A percentile compares a stretch with the other conserved stretches of the same genome.
phyloP scores from a whole-genome alignment of 164 flowering plant species.

The Aristolochia contorta region DNA sequence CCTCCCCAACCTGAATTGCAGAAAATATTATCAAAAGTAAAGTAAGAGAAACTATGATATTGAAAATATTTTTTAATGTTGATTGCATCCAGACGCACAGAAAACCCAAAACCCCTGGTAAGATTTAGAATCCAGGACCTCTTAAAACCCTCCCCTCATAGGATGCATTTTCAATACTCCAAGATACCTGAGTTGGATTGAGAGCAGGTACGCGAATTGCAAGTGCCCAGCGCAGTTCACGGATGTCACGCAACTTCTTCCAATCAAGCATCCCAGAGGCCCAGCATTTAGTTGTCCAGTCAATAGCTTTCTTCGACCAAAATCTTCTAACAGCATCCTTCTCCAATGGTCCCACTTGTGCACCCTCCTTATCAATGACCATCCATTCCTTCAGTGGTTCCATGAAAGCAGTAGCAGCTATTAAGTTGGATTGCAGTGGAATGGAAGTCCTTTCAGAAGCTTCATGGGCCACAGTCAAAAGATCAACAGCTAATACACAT shows the following conservation, averaged over 20 bases:
- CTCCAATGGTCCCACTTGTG: constrained; percentile 86
- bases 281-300: constrained; percentile 88
- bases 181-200: constrained; percentile 75
- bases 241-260: constrained; percentile 93
- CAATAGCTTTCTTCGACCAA: constrained; percentile 87
- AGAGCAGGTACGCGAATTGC: constrained; percentile 86
- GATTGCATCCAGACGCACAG: no score
- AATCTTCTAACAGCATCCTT: constrained; percentile 94
- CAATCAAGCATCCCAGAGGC: constrained; percentile 96
- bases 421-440: constrained; percentile 91
- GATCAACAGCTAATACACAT: constrained; percentile 93
- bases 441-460: constrained; percentile 93
- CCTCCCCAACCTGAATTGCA: constrained; percentile 73
- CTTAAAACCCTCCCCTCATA: no score
- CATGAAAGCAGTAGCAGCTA: constrained; percentile 98
- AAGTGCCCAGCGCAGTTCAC: constrained; percentile 95
- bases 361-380: constrained; percentile 75
- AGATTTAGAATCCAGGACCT: no score
- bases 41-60: neutral
- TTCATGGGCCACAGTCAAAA: constrained; percentile 86
- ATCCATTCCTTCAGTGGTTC: constrained; percentile 97
- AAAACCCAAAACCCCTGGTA: no score
- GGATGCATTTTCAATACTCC: no score
- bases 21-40: neutral
- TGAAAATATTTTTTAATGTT: neutral